These are phyloP conservation scores for Microdochium paspali DNA, from an alignment of 2,329 filamentous ascomycete genomes.

Conservation along the genomic window DNA sequence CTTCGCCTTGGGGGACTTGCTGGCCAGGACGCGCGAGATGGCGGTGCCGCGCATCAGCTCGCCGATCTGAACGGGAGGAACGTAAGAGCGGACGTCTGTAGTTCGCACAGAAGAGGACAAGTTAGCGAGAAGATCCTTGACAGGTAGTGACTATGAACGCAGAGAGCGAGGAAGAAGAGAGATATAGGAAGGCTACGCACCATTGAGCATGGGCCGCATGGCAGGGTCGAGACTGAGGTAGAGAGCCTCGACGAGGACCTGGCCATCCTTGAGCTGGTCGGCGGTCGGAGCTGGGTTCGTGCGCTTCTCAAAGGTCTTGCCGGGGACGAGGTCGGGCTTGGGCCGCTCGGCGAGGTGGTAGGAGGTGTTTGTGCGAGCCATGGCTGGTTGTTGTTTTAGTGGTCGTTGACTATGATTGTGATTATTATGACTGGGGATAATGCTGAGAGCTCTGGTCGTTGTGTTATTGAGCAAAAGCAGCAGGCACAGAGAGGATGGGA, in stretches of 20 bases:
- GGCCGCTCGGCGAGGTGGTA: conserved; percentile 58
- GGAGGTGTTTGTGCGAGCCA: conserved; percentile 34
- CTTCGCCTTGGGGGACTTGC: conserved; percentile 42
- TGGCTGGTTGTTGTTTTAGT: conserved; percentile 12
- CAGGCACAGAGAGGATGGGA: neutral
- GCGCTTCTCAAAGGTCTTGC: conserved; percentile 52
- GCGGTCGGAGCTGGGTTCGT: conserved; percentile 39
- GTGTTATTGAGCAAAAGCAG: neutral
- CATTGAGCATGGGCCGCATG: conserved; percentile 66
- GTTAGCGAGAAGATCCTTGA: too few species aligned
- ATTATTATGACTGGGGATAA: neutral
- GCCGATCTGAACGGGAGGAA: conserved; percentile 59
- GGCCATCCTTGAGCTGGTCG: conserved; percentile 48
- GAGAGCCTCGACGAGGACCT: conserved; percentile 50
- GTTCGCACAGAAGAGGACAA: too few species aligned
- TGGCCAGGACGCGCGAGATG: conserved; percentile 53
- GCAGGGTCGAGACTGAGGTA: conserved; percentile 66
- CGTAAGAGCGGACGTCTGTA: conserved; percentile 44
- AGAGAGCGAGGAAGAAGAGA: neutral
- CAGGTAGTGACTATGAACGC: too few species aligned
- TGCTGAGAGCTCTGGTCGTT: too few species aligned
- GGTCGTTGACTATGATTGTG: neutral
- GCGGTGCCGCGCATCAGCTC: conserved; percentile 57
- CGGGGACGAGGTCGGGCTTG: conserved; percentile 48
- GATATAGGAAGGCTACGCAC: conserved; percentile 19